A percentile compares a stretch with the other conserved stretches of the same genome.
phyloP scores from a whole-genome alignment of 495 filamentous ascomycete genomes.

The Aspergillus saccharolyticus region DNA sequence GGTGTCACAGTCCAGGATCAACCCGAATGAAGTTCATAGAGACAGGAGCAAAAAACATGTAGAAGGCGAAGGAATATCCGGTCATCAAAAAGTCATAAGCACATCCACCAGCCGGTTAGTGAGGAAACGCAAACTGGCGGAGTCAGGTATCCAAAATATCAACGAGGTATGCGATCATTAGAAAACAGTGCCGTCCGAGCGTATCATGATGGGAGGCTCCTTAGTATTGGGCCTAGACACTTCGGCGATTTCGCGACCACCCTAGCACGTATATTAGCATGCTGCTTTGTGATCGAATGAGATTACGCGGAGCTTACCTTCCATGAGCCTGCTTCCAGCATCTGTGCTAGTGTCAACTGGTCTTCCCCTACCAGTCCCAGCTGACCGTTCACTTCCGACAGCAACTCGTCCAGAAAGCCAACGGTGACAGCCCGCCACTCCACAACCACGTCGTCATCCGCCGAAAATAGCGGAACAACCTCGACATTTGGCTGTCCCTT shows the following conservation, averaged over 20 bases:
- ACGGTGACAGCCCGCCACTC: constrained; percentile 67
- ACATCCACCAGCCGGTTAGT: constrained; percentile 21
- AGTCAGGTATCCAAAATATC: constrained; percentile 33
- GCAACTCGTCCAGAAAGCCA: constrained; percentile 60
- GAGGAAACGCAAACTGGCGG: constrained; percentile 15
- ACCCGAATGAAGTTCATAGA: constrained; percentile 9
- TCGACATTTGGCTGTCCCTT: constrained; percentile 69
- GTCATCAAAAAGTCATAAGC: constrained; percentile 41
- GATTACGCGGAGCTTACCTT: constrained; percentile 56
- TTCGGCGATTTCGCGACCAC: constrained; percentile 92
- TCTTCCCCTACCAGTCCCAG: constrained; percentile 50
- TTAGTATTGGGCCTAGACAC: constrained; percentile 94
- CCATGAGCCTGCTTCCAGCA: constrained; percentile 69
- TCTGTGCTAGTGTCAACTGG: constrained; percentile 56
- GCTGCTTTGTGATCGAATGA: constrained; percentile 4
- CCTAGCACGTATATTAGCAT: constrained; percentile 50
- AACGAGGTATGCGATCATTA: constrained; percentile 41
- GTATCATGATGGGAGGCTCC: constrained; percentile 92
- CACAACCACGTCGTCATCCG: constrained; percentile 64
- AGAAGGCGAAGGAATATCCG: constrained; percentile 23
- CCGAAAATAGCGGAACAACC: constrained; percentile 59
- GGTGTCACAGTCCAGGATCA: constrained; percentile 11
- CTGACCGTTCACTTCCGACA: constrained; percentile 56
- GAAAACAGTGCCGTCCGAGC: constrained; percentile 95
- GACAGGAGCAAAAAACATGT: constrained; percentile 5